Percentiles rank a stretch among this genome's conserved stretches.
These are phyloP conservation scores for Fusarium sp. DNA, from an alignment of 2,329 filamentous ascomycete genomes.

Conservation along the genomic window DNA sequence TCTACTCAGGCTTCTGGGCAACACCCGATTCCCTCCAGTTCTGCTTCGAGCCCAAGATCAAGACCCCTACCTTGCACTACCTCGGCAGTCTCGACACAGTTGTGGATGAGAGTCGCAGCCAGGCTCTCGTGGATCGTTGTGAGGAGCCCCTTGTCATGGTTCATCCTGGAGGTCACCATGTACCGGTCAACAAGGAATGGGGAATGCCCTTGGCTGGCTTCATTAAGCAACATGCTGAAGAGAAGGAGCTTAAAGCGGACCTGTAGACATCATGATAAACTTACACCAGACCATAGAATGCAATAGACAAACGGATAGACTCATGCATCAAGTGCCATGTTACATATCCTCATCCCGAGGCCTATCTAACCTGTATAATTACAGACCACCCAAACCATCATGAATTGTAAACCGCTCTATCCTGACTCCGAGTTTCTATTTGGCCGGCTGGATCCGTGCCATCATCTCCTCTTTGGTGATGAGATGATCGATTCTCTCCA, in stretches of 20 bases:
- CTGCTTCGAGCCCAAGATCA: constrained; percentile 77
- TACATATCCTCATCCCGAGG: constrained; percentile 47
- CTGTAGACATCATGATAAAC: constrained; percentile 26
- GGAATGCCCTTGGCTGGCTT: constrained; percentile 81
- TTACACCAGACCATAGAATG: constrained; percentile 15
- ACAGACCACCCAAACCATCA: constrained; percentile 47
- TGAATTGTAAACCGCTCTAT: constrained; percentile 41
- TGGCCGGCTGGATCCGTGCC: constrained; percentile 86
- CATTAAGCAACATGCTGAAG: constrained; percentile 60
- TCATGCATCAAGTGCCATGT: constrained; percentile 43
- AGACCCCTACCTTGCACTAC: constrained; percentile 84
- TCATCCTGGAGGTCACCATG: constrained; percentile 91
- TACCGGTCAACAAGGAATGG: constrained; percentile 86
- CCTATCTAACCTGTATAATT: constrained; percentile 52
- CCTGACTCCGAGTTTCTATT: constrained; percentile 49
- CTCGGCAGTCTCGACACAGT: constrained; percentile 88
- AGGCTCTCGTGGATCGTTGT: constrained; percentile 74
- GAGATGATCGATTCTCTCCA: constrained; percentile 95
- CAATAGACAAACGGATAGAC: constrained; percentile 42
- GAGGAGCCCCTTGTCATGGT: constrained; percentile 66
- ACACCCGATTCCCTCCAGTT: constrained; percentile 70
- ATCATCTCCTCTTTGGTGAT: constrained; percentile 99
- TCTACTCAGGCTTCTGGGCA: constrained; percentile 82
- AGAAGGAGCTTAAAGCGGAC: constrained; percentile 41
- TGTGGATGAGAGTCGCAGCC: constrained; percentile 81